Evolutionary conservation across 345 rosid species (phyloP).

Genomic region (Ailanthus altissimus): DNA sequence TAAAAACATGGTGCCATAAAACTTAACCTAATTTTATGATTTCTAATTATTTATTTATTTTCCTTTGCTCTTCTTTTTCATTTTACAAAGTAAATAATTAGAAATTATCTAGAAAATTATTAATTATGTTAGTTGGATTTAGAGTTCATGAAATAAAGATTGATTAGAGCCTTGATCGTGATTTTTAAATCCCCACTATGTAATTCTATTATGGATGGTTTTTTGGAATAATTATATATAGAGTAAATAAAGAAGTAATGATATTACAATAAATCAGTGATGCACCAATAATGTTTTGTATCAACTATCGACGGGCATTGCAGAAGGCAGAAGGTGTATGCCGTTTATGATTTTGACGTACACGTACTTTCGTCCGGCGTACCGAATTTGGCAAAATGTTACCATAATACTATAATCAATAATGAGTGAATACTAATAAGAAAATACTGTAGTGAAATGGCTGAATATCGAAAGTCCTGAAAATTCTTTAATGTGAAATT

Average conservation of each 20-base stretch:
- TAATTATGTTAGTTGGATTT: constrained; percentile 9
- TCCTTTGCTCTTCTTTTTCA: not conserved
- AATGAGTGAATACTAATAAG: too few relatives aligned
- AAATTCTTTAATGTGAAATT: too few relatives aligned
- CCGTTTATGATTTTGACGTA: too few relatives aligned
- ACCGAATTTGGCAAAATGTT: too few relatives aligned
- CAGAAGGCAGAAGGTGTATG: not conserved
- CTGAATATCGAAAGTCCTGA: too few relatives aligned
- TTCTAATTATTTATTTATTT: not conserved
- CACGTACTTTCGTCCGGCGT: too few relatives aligned
- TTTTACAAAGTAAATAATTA: not conserved
- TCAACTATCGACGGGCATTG: not conserved
- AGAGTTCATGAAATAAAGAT: not conserved
- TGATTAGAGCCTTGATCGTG: not conserved
- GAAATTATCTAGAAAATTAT: constrained; percentile 11
- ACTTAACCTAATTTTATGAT: too few relatives aligned
- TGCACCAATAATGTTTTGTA: not conserved
- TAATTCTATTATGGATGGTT: not conserved
- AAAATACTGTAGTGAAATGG: too few relatives aligned
- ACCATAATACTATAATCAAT: too few relatives aligned
- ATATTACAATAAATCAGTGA: not conserved
- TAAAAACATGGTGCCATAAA: too few relatives aligned
- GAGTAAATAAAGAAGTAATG: not conserved
- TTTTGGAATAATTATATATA: not conserved
- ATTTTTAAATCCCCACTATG: not conserved